Evolutionary conservation across 768 basidiomycete genomes (phyloP).

Genomic region (Leccinum fibrillosum): DNA sequence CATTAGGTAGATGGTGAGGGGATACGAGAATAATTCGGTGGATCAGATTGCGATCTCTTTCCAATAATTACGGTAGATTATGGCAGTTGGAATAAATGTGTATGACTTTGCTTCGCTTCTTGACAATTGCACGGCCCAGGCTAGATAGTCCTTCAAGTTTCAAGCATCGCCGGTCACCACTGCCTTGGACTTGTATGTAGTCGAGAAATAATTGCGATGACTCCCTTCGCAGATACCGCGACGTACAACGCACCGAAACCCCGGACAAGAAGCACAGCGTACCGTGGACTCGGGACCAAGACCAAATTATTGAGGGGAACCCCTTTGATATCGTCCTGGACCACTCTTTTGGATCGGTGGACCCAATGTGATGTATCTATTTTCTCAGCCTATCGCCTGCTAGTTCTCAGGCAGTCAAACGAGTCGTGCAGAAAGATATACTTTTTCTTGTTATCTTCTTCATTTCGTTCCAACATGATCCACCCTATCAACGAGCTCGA

Average conservation of each 20-base stretch:
- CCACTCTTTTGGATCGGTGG: neutral
- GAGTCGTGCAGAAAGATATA: neutral
- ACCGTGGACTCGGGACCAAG: neutral
- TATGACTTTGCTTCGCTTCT: neutral
- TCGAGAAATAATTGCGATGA: neutral
- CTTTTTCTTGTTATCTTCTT: neutral
- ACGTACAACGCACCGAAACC: neutral
- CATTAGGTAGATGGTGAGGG: constrained; percentile 4
- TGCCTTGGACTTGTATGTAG: neutral
- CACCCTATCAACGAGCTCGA: too few relatives aligned
- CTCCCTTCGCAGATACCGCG: neutral
- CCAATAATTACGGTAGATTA: neutral
- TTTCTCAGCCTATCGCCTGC: neutral
- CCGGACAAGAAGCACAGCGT: neutral
- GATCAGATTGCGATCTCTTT: neutral
- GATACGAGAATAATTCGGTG: neutral
- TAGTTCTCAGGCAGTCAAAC: neutral
- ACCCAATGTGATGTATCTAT: neutral
- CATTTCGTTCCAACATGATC: too few relatives aligned
- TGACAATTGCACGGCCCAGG: neutral
- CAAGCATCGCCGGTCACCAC: neutral
- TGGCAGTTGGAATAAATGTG: neutral
- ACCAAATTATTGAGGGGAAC: too few relatives aligned
- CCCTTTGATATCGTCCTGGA: neutral
- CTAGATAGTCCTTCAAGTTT: neutral